Percentiles rank a stretch among this genome's conserved stretches.
Evolutionary conservation across 306 rosid species (phyloP).

Genomic region (Gastrolobium villosum): DNA sequence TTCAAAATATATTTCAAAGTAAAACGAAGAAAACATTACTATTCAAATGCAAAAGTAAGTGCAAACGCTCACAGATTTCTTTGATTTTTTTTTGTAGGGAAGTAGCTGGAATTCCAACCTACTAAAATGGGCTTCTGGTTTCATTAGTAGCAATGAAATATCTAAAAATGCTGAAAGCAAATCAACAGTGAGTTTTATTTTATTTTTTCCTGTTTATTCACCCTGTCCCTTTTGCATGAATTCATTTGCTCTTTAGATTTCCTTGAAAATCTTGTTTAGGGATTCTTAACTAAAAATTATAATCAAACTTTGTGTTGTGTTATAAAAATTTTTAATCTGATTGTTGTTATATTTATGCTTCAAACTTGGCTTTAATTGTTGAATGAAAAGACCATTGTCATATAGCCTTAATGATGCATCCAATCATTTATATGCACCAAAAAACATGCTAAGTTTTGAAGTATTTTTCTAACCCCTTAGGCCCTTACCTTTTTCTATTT

Average conservation of each 20-base stretch:
- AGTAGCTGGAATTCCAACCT: constrained; percentile 88
- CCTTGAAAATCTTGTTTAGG: neutral
- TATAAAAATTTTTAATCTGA: constrained; percentile 3
- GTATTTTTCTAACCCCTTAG: constrained; percentile 9
- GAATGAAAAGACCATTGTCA: constrained; percentile 30
- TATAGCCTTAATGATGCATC: constrained; percentile 17
- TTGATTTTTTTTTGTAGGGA: constrained; percentile 62
- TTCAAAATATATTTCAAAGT: constrained; percentile 18
- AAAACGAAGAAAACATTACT: neutral
- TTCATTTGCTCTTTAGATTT: constrained; percentile 37
- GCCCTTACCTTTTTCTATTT: neutral
- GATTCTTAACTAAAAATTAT: neutral
- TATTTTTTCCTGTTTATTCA: neutral
- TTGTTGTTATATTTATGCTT: constrained; percentile 33
- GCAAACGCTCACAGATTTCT: constrained; percentile 32
- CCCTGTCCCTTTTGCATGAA: constrained; percentile 33
- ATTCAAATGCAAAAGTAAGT: constrained; percentile 25
- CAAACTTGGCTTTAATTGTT: constrained; percentile 31
- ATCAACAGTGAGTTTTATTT: constrained; percentile 60
- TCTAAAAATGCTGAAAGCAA: constrained; percentile 68
- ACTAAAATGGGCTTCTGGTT: constrained; percentile 94
- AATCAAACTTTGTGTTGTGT: constrained; percentile 25
- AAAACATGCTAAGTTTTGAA: constrained; percentile 13
- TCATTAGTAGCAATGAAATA: constrained; percentile 73
- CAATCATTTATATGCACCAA: constrained; percentile 15